Conservation (phyloP, 768 basidiomycete genomes). For the Dacryopinax spathularia region DNA sequence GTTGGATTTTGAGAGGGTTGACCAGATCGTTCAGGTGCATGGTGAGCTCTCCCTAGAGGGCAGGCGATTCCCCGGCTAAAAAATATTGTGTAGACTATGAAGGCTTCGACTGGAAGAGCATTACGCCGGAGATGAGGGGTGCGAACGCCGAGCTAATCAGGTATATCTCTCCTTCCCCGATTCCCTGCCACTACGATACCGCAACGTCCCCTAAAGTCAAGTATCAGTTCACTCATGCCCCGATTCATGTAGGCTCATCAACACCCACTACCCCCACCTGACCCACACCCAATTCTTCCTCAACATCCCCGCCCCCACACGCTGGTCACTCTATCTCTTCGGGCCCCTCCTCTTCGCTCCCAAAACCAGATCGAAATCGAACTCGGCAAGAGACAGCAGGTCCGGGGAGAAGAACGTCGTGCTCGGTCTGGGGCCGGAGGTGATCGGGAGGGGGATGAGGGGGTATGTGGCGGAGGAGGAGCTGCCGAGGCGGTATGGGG, state of each 20-base stretch:
- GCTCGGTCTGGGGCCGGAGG: slow-evolving; percentile 47
- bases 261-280: too few species aligned
- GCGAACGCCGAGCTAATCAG: too few species aligned
- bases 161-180: too few species aligned
- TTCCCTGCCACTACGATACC: too few species aligned
- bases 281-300: slow-evolving; percentile 67
- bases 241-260: too few species aligned
- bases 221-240: too few species aligned
- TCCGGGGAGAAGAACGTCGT: slow-evolving; percentile 80
- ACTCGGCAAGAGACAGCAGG: too few species aligned
- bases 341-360: slow-evolving; percentile 55
- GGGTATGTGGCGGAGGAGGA: slow-evolving; percentile 40
- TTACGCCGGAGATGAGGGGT: too few species aligned
- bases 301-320: slow-evolving; percentile 58
- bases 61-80: not conserved
- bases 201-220: too few species aligned
- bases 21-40: slow-evolving; percentile 61
- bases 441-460: slow-evolving; percentile 44
- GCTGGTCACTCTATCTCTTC: slow-evolving; percentile 76
- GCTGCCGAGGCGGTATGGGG: slow-evolving; percentile 60
- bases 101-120: slow-evolving; percentile 67
- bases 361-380: too few species aligned
- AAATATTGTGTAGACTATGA: not conserved
- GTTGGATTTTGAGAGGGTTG: slow-evolving; percentile 56
- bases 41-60: too few species aligned